Evolutionary conservation across 2,329 filamentous ascomycete species (phyloP), one percentile per base, ranked within the genome.

Genomic region (Didymella glomerata): DNA sequence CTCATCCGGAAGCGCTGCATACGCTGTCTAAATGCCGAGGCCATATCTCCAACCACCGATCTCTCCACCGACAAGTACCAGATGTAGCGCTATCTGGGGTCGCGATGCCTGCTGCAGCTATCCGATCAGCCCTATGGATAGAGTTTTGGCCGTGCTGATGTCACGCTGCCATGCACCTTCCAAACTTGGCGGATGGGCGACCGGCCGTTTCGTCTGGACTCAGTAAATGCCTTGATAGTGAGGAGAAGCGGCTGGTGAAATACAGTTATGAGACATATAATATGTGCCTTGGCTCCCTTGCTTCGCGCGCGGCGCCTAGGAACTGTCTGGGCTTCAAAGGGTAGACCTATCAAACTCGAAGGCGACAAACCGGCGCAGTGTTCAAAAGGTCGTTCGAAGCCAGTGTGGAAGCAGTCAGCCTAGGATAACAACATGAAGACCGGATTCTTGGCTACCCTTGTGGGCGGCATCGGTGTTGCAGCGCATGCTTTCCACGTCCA

Each of bases 401-500:
- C 46, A 24, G 16, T 14, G 16, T 45, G 10, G 47, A 27, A 10
- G 22, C 32, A 34, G 10, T 22, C 27, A 58, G 13, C 4, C 34
- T 28, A 20, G 25, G 28, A 44, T 4, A 25, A 18, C 28, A 51
- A 25, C 20, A 67, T 69, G 62, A 63, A 59, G 60, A 27, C 48
- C 18, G 44, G 47, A 27, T 27, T 54, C 22, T 25, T 68, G 28
- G 32, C 41, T 44, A 22, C 51, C 32, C 44, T 69, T 10, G 52
- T 51, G 22, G 53, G 44, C 32, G 45, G 52, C 7, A 56, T 59
- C 18, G 34, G 45, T n/a, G 60, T 48, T 9, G 53, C 60, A 28
- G 60, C 63, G 11, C 48, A 44, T 24, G 42, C 55, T 1, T 51
- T 54, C 32, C 48, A 47, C n/a, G 45, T 62, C n/a, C 28, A 57